phyloP scores from a whole-genome alignment of 768 basidiomycete genomes.

The Tricholoma flavovirens region DNA sequence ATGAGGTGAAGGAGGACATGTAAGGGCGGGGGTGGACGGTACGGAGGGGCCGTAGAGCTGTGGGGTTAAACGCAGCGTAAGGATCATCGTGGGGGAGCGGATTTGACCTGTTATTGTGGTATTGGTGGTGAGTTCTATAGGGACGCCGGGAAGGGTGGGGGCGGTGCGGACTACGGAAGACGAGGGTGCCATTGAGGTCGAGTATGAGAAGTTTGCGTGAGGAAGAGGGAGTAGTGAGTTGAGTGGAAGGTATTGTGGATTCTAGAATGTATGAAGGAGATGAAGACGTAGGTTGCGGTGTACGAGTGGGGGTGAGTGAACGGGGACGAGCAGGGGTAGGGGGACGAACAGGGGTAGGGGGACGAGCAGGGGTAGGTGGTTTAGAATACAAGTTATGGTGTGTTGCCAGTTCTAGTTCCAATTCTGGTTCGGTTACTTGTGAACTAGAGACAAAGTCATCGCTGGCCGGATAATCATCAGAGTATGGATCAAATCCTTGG shows the following conservation, averaged over 20 bases:
- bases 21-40: conserved; percentile 59
- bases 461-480: neutral
- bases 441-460: neutral
- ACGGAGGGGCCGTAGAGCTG: conserved; percentile 25
- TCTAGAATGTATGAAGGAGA: conserved; percentile 27
- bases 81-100: conserved; percentile 14
- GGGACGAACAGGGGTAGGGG: neutral
- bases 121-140: neutral
- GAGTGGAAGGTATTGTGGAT: conserved; percentile 24
- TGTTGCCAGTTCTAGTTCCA: neutral
- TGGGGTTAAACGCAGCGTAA: conserved; percentile 19
- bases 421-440: neutral
- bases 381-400: neutral
- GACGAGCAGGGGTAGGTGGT: neutral
- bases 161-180: conserved; percentile 48
- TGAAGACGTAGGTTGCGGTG: conserved; percentile 45
- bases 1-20: conserved; percentile 52
- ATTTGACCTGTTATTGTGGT: neutral
- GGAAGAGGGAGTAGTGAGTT: conserved; percentile 18
- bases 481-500: conserved; percentile 18
- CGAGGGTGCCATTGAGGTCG: conserved; percentile 72
- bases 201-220: conserved; percentile 65
- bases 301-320: neutral
- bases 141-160: conserved; percentile 8
- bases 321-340: neutral